Conservation (phyloP, 148 eudicot genomes). For the Chenopodium berlandieri region DNA sequence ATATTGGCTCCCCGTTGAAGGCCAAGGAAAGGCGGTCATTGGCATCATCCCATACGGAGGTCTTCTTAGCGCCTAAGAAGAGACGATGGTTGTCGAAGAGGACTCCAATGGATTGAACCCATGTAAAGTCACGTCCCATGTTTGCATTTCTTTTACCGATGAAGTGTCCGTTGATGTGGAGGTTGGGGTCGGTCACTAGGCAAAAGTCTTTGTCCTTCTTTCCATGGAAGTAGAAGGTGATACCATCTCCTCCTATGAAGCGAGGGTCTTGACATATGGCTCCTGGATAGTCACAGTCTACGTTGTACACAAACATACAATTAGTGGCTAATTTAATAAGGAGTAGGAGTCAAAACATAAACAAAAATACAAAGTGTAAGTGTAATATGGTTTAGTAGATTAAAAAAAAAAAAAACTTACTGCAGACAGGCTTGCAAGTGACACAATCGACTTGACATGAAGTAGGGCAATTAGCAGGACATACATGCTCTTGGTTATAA, state of each 20-base stretch:
- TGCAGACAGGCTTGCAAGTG: slow-evolving; percentile 41
- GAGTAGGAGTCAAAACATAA: background rate
- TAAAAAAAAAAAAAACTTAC: slow-evolving; percentile 22
- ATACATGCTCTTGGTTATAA: slow-evolving; percentile 32
- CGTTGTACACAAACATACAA: background rate
- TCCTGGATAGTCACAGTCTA: slow-evolving; percentile 50
- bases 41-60: slow-evolving; percentile 36
- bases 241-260: slow-evolving; percentile 48
- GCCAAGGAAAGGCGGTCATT: slow-evolving; percentile 38
- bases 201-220: slow-evolving; percentile 44
- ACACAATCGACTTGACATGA: slow-evolving; percentile 39
- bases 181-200: slow-evolving; percentile 43
- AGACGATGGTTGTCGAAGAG: slow-evolving; percentile 43
- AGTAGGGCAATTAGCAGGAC: slow-evolving; percentile 36
- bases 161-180: slow-evolving; percentile 55
- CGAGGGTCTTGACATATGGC: slow-evolving; percentile 55
- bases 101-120: slow-evolving; percentile 50
- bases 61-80: slow-evolving; percentile 38
- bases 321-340: background rate
- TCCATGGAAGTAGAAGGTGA: slow-evolving; percentile 57
- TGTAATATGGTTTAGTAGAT: too few species aligned
- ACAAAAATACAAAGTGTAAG: too few species aligned
- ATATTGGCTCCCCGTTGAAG: slow-evolving; percentile 34
- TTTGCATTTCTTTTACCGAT: slow-evolving; percentile 36
- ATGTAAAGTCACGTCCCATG: slow-evolving; percentile 48